Percentiles rank a stretch among this genome's conserved stretches.
These are phyloP conservation scores for Marchantia paleacea DNA, from an alignment of 225 moss, liverwort and hornwort species.

Conservation along the genomic window DNA sequence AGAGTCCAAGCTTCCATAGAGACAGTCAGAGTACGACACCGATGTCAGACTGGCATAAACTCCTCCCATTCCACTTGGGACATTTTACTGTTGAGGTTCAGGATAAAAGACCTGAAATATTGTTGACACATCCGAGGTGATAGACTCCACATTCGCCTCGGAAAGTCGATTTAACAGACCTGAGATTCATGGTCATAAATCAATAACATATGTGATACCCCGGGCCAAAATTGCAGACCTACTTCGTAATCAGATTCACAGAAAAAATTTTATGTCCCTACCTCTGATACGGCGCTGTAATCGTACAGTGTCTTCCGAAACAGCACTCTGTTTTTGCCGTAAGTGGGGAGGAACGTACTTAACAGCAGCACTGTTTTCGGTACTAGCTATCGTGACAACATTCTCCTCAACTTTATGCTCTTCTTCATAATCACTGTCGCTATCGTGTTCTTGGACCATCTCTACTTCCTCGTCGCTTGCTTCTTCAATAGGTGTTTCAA, in stretches of 20 bases:
- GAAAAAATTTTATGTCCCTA: slow-evolving; percentile 16
- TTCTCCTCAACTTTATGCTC: neutral
- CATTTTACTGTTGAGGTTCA: neutral
- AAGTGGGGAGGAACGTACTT: slow-evolving; percentile 91
- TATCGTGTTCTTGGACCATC: neutral
- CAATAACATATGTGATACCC: neutral
- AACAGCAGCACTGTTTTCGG: slow-evolving; percentile 17
- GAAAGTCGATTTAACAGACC: slow-evolving; percentile 92
- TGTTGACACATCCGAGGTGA: slow-evolving; percentile 75
- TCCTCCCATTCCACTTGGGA: neutral
- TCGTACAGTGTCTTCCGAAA: slow-evolving; percentile 66
- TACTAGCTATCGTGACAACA: neutral
- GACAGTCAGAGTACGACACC: neutral
- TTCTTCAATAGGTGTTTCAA: neutral
- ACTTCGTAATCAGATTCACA: neutral
- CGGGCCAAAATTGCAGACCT: neutral
- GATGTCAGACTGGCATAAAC: neutral
- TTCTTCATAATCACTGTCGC: neutral
- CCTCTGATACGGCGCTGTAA: slow-evolving; percentile 84
- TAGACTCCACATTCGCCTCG: slow-evolving; percentile 90
- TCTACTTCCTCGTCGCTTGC: slow-evolving; percentile 8
- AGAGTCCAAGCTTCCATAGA: neutral
- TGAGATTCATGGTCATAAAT: slow-evolving; percentile 15
- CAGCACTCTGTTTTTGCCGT: slow-evolving; percentile 51
- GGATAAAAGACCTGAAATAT: slow-evolving; percentile 68